phyloP scores from a whole-genome alignment of 768 basidiomycete genomes.

The Gloeostereum incarnatum region DNA sequence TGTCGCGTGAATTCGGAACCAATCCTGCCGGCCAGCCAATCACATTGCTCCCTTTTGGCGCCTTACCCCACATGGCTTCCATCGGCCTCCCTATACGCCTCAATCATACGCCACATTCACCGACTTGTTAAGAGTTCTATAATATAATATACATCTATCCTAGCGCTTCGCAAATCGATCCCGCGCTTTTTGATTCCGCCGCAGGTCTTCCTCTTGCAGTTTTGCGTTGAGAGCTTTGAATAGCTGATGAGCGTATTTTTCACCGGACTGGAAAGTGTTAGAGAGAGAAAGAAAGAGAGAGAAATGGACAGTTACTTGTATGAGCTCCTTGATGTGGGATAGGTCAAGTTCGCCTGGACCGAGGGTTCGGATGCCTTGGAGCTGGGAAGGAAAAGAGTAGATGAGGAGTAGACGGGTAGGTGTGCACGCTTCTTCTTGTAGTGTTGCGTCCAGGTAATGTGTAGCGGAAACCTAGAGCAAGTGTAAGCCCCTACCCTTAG shows the following conservation, averaged over 20 bases:
- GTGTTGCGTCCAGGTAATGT: constrained; percentile 69
- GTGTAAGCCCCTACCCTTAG: neutral
- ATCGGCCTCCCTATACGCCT: too few species aligned
- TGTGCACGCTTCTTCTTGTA: constrained; percentile 61
- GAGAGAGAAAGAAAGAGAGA: neutral
- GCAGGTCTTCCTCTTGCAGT: constrained; percentile 53
- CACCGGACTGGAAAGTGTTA: constrained; percentile 42
- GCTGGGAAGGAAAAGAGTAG: constrained; percentile 46
- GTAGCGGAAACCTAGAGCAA: constrained; percentile 38
- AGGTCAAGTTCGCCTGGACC: constrained; percentile 53
- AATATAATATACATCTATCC: too few species aligned
- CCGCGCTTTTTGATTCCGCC: constrained; percentile 51
- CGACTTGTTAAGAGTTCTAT: too few species aligned
- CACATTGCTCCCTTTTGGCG: too few species aligned
- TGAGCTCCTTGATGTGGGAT: constrained; percentile 35
- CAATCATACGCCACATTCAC: too few species aligned
- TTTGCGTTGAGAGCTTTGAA: constrained; percentile 51
- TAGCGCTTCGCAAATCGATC: constrained; percentile 43
- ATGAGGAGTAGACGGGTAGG: constrained; percentile 51
- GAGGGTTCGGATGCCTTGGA: constrained; percentile 58
- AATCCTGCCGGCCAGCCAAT: too few species aligned
- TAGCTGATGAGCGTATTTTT: constrained; percentile 52
- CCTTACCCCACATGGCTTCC: too few species aligned
- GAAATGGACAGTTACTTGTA: constrained; percentile 34
- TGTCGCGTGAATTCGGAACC: too few species aligned